Percentiles rank a stretch among this genome's conserved stretches.
phyloP scores from a whole-genome alignment of 2,329 filamentous ascomycete species.

The Pseudomassariella vexata region DNA sequence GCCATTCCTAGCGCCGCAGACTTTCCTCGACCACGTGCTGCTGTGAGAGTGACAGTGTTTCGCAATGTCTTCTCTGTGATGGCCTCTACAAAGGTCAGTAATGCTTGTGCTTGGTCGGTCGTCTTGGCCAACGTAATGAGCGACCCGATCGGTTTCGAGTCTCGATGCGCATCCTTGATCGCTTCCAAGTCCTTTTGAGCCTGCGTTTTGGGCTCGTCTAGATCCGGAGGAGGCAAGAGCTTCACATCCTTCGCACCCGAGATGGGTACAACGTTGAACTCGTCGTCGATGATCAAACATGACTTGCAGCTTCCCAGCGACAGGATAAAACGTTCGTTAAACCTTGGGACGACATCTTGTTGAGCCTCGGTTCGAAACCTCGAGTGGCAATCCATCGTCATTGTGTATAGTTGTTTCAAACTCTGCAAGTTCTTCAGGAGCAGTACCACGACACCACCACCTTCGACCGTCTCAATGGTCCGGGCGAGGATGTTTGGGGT shows the following conservation, averaged over 20 bases:
- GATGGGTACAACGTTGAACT: slow-evolving; percentile 94
- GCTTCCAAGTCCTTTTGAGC: slow-evolving; percentile 71
- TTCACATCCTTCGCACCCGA: slow-evolving; percentile 90
- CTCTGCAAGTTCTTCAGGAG: slow-evolving; percentile 95
- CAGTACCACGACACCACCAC: slow-evolving; percentile 84
- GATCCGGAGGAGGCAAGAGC: slow-evolving; percentile 69
- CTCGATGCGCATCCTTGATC: slow-evolving; percentile 82
- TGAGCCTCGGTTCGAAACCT: slow-evolving; percentile 95
- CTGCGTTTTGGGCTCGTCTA: slow-evolving; percentile 66
- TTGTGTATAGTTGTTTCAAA: slow-evolving; percentile 91
- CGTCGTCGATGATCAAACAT: slow-evolving; percentile 94
- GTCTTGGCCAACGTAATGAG: slow-evolving; percentile 82
- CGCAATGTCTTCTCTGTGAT: slow-evolving; percentile 93
- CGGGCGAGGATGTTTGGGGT: slow-evolving; percentile 94
- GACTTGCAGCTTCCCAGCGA: slow-evolving; percentile 93
- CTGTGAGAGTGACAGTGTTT: slow-evolving; percentile 89
- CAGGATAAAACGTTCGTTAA: slow-evolving; percentile 96
- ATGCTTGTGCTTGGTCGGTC: slow-evolving; percentile 90
- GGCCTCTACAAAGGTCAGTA: slow-evolving; percentile 94
- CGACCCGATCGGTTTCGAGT: slow-evolving; percentile 80
- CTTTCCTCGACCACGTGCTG: slow-evolving; percentile 91
- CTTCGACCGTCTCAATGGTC: slow-evolving; percentile 96
- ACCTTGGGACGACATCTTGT: slow-evolving; percentile 87
- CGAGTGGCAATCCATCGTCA: slow-evolving; percentile 97
- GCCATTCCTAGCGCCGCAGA: slow-evolving; percentile 93